Conservation (phyloP, 352 stramenopile species). For the Phytophthora palmivora region DNA sequence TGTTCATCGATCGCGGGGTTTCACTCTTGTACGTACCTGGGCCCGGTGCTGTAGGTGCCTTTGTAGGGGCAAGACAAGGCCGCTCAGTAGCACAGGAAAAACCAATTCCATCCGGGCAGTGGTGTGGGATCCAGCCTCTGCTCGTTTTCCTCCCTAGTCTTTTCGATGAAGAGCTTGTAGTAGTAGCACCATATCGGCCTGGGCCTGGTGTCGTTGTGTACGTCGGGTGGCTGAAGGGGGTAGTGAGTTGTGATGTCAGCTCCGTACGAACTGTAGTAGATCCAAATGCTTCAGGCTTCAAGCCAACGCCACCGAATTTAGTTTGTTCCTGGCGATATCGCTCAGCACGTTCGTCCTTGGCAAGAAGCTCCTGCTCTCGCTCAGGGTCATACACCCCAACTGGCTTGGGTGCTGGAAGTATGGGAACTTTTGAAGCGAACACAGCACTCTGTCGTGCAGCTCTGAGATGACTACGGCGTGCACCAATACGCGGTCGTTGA, state of each 20-base stretch:
- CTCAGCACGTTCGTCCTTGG: conserved; percentile 54
- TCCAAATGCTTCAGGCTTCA: conserved; percentile 72
- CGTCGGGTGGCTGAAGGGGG: conserved; percentile 63
- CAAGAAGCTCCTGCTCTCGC: conserved; percentile 64
- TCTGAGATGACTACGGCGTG: conserved; percentile 31
- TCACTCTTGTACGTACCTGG: conserved; percentile 69
- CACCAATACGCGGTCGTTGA: conserved; percentile 32
- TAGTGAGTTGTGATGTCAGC: conserved; percentile 61
- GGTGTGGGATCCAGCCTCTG: conserved; percentile 25
- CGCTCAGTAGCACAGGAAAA: conserved; percentile 77
- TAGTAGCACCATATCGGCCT: conserved; percentile 49
- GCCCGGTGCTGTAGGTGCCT: conserved; percentile 44
- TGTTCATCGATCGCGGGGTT: conserved; percentile 66
- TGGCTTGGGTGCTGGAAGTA: conserved; percentile 55
- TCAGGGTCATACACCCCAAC: conserved; percentile 59
- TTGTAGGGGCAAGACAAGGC: conserved; percentile 58
- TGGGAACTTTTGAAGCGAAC: conserved; percentile 80
- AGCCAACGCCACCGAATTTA: conserved; percentile 24
- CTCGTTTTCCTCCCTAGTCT: conserved; percentile 23
- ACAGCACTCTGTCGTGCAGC: conserved; percentile 59
- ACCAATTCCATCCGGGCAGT: conserved; percentile 56
- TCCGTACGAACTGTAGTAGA: conserved; percentile 66
- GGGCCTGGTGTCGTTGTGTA: conserved; percentile 68
- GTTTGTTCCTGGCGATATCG: conserved; percentile 39
- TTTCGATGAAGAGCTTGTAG: conserved; percentile 10